Conservation (phyloP, 2,329 filamentous ascomycete genomes). For the Septoria petroselini region DNA sequence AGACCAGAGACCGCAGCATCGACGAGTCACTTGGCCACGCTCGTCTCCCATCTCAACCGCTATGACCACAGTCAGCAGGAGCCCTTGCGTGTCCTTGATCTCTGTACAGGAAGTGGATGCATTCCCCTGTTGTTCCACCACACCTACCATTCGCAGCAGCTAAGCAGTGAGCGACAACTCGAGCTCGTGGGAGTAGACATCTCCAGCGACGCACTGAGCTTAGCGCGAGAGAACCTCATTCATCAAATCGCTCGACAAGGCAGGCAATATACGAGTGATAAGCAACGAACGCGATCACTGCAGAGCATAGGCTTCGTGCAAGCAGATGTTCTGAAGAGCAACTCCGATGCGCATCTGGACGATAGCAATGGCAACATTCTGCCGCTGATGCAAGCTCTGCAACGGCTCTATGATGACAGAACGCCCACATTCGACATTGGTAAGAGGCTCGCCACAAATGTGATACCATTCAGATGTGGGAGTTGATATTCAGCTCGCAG, state of each 20-base stretch:
- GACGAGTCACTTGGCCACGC: conserved; percentile 35
- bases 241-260: conserved; percentile 24
- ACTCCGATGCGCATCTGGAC: not conserved
- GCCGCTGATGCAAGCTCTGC: conserved; percentile 18
- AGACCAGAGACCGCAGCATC: conserved; percentile 50
- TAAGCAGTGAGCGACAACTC: conserved; percentile 36
- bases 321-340: conserved; percentile 36
- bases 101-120: conserved; percentile 89
- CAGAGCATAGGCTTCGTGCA: conserved; percentile 34
- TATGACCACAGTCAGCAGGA: not conserved
- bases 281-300: conserved; percentile 17
- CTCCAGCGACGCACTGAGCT: conserved; percentile 59
- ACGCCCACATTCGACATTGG: conserved; percentile 49
- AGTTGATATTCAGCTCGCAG: conserved; percentile 14
- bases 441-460: too few relatives aligned
- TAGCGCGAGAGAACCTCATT: conserved; percentile 62
- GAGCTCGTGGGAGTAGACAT: conserved; percentile 70
- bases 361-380: not conserved
- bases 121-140: conserved; percentile 75
- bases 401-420: conserved; percentile 8
- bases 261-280: conserved; percentile 43
- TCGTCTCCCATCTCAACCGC: conserved; percentile 27
- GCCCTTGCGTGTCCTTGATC: conserved; percentile 66
- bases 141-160: conserved; percentile 47
- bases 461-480: too few relatives aligned